Conservation (phyloP, 163 green algal genomes). For the Scenedesmus sp. region DNA sequence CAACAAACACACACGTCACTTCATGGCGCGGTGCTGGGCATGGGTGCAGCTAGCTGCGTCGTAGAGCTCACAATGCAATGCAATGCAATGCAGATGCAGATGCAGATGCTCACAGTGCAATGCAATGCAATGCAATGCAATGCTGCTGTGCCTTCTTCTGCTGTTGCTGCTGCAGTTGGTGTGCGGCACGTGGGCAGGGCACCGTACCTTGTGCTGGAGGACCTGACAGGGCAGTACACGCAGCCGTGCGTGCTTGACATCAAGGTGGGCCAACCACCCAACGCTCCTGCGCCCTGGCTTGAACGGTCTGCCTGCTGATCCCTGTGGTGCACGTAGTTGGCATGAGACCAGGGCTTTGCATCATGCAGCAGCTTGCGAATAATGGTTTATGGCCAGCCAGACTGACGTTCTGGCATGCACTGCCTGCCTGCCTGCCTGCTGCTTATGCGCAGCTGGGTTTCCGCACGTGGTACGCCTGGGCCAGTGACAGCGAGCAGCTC, state of each 20-base stretch:
- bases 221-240: conserved; percentile 77
- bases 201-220: conserved; percentile 78
- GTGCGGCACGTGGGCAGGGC: conserved; percentile 7
- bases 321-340: no score
- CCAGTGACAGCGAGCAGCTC: conserved; percentile 72
- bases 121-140: no score
- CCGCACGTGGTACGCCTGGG: conserved; percentile 84
- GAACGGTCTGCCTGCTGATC: neutral
- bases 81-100: no score
- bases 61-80: no score
- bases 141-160: neutral
- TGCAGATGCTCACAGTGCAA: no score
- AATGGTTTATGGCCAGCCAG: neutral
- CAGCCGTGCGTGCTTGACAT: conserved; percentile 88
- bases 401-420: neutral
- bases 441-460: conserved; percentile 70
- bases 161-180: conserved; percentile 32
- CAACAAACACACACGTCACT: no score
- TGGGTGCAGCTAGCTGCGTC: no score
- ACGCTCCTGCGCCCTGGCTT: neutral
- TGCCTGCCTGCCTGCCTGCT: neutral
- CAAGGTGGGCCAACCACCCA: conserved; percentile 69
- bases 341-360: no score
- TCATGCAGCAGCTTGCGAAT: neutral
- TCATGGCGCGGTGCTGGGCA: no score